phyloP scores from a whole-genome alignment of 1,139 yeast species.

The Yamadazyma siamensis region DNA sequence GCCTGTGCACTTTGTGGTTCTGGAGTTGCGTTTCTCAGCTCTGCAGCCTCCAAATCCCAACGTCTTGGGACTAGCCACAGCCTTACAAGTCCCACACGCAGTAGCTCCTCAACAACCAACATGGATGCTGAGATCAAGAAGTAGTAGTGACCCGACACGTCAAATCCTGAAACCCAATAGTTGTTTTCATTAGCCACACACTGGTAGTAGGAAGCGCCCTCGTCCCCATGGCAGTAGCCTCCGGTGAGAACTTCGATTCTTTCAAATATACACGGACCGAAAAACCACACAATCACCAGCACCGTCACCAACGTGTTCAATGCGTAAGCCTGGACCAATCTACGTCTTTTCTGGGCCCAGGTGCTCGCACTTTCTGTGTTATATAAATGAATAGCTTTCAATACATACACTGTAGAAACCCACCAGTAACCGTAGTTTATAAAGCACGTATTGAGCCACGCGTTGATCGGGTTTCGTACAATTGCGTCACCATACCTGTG shows the following conservation, averaged over 20 bases:
- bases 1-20: no score
- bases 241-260: constrained; percentile 38
- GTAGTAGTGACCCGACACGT: constrained; percentile 63
- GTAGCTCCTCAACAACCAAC: constrained; percentile 31
- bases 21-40: no score
- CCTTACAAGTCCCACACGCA: no score
- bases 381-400: not conserved
- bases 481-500: constrained; percentile 14
- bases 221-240: constrained; percentile 30
- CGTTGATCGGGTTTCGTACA: constrained; percentile 13
- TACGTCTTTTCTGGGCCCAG: no score
- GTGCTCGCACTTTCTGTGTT: no score
- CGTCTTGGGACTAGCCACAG: no score
- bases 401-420: not conserved
- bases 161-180: constrained; percentile 58
- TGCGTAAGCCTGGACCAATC: constrained; percentile 13
- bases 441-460: constrained; percentile 18
- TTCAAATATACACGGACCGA: constrained; percentile 46
- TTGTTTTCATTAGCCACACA: constrained; percentile 15
- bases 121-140: constrained; percentile 49
- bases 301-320: constrained; percentile 17
- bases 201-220: constrained; percentile 1
- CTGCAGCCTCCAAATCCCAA: no score
- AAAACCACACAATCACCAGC: constrained; percentile 37
- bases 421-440: constrained; percentile 23